Evolutionary conservation across 2,329 filamentous ascomycete species (phyloP), one percentile per base, ranked within the genome.

Genomic region (Plenodomus tracheiphilus): DNA sequence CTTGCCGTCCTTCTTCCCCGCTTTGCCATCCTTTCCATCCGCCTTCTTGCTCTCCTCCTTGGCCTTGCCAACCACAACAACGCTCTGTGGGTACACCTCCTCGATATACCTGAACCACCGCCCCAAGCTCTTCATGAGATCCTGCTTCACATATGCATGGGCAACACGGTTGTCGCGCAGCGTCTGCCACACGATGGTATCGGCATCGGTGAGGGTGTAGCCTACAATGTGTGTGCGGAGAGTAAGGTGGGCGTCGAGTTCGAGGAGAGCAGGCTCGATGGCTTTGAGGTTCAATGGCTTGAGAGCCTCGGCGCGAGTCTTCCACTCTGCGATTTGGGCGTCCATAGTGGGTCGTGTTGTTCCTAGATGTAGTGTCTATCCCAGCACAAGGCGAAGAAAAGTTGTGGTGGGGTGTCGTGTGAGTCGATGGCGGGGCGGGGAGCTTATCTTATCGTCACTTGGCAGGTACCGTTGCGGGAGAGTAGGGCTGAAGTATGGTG

Each of bases 81-180:
- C 81, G 49, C 91, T 83, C 80, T 91, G 89, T 15, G 88, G 88
- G 73, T 92, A 88, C 32, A 82, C 84, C 62, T 89, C 84, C 73
- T 96, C 91, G 59, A 97, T 80, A 71, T 88, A 96, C 64, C 79
- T 82, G 75, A 92, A 96, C 93, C 93, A 97, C 58, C 93, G 84
- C 45, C 84, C 83, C 52, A 96, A 74, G 72, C 94, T 96, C 50
- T 82, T 78, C 60, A 93, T 84, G 21, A 84, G 77, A 38, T 86
- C 88, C 75, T 90, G 89, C 75, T 89, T 89, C 62, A 96, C 81
- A 61, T 89, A 89, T 3, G 89, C 85, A 59, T 88, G 81, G 16
- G 89, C 88, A n/a, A 91, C 89, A 53, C 89, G 87, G 77, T 96
- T 97, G 62, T 83, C 86, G 48, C 89, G 86, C 45, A 97, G 81